Evolutionary conservation across 2,329 filamentous ascomycete species (phyloP).

Genomic region (Xylariaceae sp.): DNA sequence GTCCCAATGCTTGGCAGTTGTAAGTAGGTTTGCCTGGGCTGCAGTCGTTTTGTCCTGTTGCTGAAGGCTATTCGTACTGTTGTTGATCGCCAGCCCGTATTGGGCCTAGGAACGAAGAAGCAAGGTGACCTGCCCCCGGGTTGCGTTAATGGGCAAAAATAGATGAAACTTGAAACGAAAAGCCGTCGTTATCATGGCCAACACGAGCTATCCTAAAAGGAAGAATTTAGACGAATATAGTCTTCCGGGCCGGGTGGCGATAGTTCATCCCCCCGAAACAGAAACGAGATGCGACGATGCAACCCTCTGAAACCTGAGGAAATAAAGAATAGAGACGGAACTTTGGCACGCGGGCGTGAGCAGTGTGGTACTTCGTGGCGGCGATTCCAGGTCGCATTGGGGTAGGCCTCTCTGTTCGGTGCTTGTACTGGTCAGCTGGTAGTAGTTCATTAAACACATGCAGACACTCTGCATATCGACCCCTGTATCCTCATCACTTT

Average conservation of each 20-base stretch:
- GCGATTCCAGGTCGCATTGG: background rate
- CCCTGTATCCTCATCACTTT: slow-evolving; percentile 16
- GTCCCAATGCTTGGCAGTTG: background rate
- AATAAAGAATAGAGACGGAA: background rate
- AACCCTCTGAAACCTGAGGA: background rate
- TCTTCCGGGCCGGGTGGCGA: background rate
- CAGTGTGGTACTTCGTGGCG: background rate
- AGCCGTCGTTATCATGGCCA: background rate
- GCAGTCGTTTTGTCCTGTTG: background rate
- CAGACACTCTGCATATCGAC: slow-evolving; percentile 9
- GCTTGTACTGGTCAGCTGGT: background rate
- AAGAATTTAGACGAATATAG: background rate
- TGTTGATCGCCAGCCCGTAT: background rate
- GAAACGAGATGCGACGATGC: background rate
- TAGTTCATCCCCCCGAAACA: background rate
- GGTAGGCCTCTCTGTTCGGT: background rate
- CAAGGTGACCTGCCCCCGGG: background rate
- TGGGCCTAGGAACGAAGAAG: background rate
- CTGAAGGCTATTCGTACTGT: background rate
- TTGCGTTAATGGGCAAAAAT: slow-evolving; percentile 10
- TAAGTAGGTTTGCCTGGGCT: background rate
- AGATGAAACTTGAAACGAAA: slow-evolving; percentile 14
- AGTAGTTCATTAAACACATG: slow-evolving; percentile 15
- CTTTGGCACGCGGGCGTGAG: background rate
- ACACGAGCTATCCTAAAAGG: background rate